Percentiles rank a stretch among this genome's conserved stretches.
Conservation (phyloP, 176 grass and related monocot genomes). For the maize (Zea mays) region Zm-B73-REFERENCE-NAM-5.0 NC_050102.1:2681501-2682000, state of each 20-base stretch:
- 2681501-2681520: not conserved
- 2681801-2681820: slow-evolving; percentile 64
- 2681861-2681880: not conserved
- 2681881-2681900: not conserved
- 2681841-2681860: not conserved
- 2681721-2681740: too few relatives aligned
- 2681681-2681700: too few relatives aligned
- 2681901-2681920: not conserved
- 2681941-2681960: slow-evolving; percentile 84
- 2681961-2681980: slow-evolving; percentile 75
- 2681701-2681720: too few relatives aligned
- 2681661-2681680: too few relatives aligned
- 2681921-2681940: slow-evolving; percentile 53
- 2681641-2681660: too few relatives aligned
- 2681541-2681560: not conserved
- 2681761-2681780: not conserved
- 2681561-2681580: not conserved
- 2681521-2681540: not conserved
- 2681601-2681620: not conserved
- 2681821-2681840: slow-evolving; percentile 49
- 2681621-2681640: not conserved
- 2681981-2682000: slow-evolving; percentile 75
- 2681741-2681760: too few relatives aligned
- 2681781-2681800: not conserved
- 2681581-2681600: not conserved